Evolutionary conservation across 1,139 yeast species (phyloP), one percentile per base, ranked within the genome.

Genomic region (Kurtzmaniella natalensis): DNA sequence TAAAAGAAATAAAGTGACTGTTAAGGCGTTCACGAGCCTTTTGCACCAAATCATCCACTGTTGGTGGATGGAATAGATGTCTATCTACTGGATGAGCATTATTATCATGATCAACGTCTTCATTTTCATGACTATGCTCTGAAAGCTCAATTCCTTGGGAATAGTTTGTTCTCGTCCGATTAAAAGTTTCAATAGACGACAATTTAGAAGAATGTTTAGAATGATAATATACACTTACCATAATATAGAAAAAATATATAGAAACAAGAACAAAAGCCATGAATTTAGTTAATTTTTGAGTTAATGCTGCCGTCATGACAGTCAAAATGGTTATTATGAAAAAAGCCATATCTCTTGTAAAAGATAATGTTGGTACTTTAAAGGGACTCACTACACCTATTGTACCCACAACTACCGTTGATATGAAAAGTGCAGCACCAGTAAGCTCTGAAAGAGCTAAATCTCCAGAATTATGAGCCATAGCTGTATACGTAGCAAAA

Each of bases 391-490:
- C 59, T 2, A 86, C 58, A 0, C 85, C 85, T 76, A 86, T 80
- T 2, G 79, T 57, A 0, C 95, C 95, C 17, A 83, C 68, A 3
- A 86, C 87, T 3, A 82, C 78, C 3, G 89, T 75, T 9, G 81
- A 66, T n/a, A 84, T 80, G 46, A 87, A 82, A 25, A 79, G 70
- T 0, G 92, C 85, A 3, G 96, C 89, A 0, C 98, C 97, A 22
- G 87, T 58, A 25, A 89, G 64, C 55, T 89, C 96, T 1, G 96
- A 94, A 4, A 92, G 61, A 0, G 97, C 97, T 52, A 92, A 61
- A 3, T 87, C 72, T 1, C 83, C 78, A 4, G 84, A 75, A 13
- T 76, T 81, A 3, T 76, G 59, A 26, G 69, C 67, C 76, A 88
- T 75, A 5, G 96, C 95, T 28, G 81, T 80, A 53, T 78, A 86